phyloP scores from a whole-genome alignment of 495 filamentous ascomycete genomes.

The Xylaria palmicola region DNA sequence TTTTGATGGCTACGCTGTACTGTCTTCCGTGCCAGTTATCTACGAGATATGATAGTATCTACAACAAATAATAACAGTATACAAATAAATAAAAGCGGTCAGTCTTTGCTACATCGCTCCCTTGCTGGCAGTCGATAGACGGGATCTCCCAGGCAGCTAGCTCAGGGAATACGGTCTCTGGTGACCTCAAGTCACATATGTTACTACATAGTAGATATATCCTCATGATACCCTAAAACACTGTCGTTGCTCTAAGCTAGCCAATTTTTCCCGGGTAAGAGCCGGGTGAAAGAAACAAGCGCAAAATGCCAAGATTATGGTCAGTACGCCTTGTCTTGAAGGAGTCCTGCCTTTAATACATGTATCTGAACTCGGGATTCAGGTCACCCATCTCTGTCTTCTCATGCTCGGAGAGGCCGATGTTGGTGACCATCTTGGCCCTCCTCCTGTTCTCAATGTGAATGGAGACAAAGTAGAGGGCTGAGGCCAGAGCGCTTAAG shows the following conservation, averaged over 20 bases:
- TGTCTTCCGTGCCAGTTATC: background rate
- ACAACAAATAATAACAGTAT: background rate
- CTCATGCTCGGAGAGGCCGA: slow-evolving; percentile 67
- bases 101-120: background rate
- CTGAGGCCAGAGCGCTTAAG: slow-evolving; percentile 60
- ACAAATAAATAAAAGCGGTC: background rate
- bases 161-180: background rate
- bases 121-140: background rate
- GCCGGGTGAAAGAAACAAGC: background rate
- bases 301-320: background rate
- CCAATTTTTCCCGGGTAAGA: background rate
- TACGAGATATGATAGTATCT: background rate
- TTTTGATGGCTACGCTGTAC: background rate
- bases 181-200: background rate
- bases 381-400: slow-evolving; percentile 71
- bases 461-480: slow-evolving; percentile 60
- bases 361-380: slow-evolving; percentile 63
- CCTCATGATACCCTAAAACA: background rate
- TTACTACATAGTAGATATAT: background rate
- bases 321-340: background rate
- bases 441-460: slow-evolving; percentile 65
- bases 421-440: slow-evolving; percentile 48
- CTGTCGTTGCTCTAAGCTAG: background rate
- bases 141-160: background rate
- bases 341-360: slow-evolving; percentile 39